These are phyloP conservation scores for Chlamydomonas asymmetrica DNA, from an alignment of 139 green algal species.

Conservation along the genomic window DNA sequence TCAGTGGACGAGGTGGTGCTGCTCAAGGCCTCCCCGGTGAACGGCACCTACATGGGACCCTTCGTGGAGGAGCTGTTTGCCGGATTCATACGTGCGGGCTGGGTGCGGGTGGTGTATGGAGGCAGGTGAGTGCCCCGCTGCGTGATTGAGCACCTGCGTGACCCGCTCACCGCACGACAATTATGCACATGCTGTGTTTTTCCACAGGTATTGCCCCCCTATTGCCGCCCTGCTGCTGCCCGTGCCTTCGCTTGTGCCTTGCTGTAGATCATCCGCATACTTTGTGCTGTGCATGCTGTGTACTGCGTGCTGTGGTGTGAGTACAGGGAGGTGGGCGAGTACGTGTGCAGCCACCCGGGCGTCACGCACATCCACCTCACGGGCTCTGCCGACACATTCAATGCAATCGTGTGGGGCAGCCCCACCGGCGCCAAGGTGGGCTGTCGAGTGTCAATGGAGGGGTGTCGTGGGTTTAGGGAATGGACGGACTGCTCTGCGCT, in stretches of 20 bases:
- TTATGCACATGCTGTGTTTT: not conserved
- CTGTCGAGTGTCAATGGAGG: not conserved
- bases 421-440: constrained; percentile 6
- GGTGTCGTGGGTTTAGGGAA: no score
- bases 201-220: not conserved
- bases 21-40: constrained; percentile 80
- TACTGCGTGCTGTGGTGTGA: not conserved
- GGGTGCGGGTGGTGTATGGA: constrained; percentile 76
- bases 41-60: constrained; percentile 71
- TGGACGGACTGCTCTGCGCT: not conserved
- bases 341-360: constrained; percentile 51
- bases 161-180: not conserved
- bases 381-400: constrained; percentile 71
- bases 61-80: constrained; percentile 46
- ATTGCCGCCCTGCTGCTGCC: not conserved
- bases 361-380: constrained; percentile 79
- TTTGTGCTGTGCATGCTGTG: not conserved
- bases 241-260: not conserved
- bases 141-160: no score
- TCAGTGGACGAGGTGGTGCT: constrained; percentile 70
- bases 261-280: not conserved
- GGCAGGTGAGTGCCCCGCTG: constrained; percentile 41
- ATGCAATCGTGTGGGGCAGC: constrained; percentile 76
- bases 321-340: constrained; percentile 47
- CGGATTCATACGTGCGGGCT: constrained; percentile 59